These are phyloP conservation scores for Geotrichum aggregatum DNA, from an alignment of 1,139 yeast species.

Conservation along the genomic window DNA sequence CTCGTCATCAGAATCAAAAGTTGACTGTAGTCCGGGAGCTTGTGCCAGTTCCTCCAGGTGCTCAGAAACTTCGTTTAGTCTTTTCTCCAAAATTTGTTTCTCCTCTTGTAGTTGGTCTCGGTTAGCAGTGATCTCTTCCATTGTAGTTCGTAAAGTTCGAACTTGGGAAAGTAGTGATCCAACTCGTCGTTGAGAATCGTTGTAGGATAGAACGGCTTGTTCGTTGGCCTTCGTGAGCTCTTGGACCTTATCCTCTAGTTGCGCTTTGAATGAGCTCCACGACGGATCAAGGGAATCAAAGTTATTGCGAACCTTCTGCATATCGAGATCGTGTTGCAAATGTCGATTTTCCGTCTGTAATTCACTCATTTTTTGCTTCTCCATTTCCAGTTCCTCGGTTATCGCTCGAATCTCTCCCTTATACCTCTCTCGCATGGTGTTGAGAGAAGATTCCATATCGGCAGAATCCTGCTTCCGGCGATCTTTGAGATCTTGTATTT, in stretches of 20 bases:
- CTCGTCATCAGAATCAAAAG: conserved; percentile 18
- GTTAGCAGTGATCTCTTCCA: conserved; percentile 39
- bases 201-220: conserved; percentile 38
- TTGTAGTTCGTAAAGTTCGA: conserved; percentile 35
- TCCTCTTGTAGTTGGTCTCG: conserved; percentile 40
- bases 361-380: conserved; percentile 47
- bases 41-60: conserved; percentile 33
- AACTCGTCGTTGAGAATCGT: conserved; percentile 39
- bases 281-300: conserved; percentile 24
- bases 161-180: conserved; percentile 37
- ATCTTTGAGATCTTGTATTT: conserved; percentile 39
- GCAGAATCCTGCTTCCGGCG: conserved; percentile 30
- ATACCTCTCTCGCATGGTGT: conserved; percentile 43
- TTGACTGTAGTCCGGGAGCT: conserved; percentile 20
- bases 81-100: conserved; percentile 37
- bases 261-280: conserved; percentile 45
- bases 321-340: conserved; percentile 57
- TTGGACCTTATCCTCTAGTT: conserved; percentile 52
- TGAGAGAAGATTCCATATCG: conserved; percentile 30
- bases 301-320: conserved; percentile 24
- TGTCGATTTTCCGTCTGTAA: conserved; percentile 62
- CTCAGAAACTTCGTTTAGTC: conserved; percentile 34
- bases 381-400: conserved; percentile 54
- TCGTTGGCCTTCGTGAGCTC: conserved; percentile 52
- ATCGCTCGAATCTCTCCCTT: conserved; percentile 55